Evolutionary conservation across 441 rosid species (phyloP).

Genomic region (Pelargonium myrrhifolium): DNA sequence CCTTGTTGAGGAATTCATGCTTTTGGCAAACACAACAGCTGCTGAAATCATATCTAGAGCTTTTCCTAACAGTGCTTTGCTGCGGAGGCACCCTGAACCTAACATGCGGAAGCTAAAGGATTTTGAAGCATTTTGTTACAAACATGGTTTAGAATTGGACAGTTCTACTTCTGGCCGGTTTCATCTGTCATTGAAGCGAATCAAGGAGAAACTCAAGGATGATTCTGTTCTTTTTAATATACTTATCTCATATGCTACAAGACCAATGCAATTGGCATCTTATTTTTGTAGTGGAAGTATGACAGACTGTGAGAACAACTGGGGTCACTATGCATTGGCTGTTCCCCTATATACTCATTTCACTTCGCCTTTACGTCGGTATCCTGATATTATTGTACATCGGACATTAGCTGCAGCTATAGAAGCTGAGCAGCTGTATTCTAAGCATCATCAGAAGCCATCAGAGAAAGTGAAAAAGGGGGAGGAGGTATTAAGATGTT

Average conservation of each 20-base stretch:
- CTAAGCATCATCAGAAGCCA: slow-evolving; percentile 25
- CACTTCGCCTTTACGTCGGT: slow-evolving; percentile 85
- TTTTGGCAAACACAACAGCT: slow-evolving; percentile 81
- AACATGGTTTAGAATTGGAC: slow-evolving; percentile 69
- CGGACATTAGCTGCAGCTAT: slow-evolving; percentile 71
- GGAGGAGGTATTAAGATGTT: slow-evolving; percentile 33
- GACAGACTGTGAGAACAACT: slow-evolving; percentile 42
- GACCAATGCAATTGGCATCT: slow-evolving; percentile 75
- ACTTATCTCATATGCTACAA: slow-evolving; percentile 61
- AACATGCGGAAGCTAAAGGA: slow-evolving; percentile 76
- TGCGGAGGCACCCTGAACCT: slow-evolving; percentile 91
- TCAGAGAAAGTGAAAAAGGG: slow-evolving; percentile 11
- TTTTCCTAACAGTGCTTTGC: slow-evolving; percentile 64
- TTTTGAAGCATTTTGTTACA: slow-evolving; percentile 66
- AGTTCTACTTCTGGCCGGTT: slow-evolving; percentile 64
- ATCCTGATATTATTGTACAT: slow-evolving; percentile 86
- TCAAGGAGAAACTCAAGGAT: slow-evolving; percentile 57
- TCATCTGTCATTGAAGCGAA: slow-evolving; percentile 49
- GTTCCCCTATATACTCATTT: slow-evolving; percentile 87
- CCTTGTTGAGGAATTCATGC: slow-evolving; percentile 92
- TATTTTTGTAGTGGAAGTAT: slow-evolving; percentile 75
- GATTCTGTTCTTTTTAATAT: slow-evolving; percentile 58
- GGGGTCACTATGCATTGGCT: slow-evolving; percentile 89
- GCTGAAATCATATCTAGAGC: slow-evolving; percentile 85
- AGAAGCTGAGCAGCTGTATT: slow-evolving; percentile 62